These are phyloP conservation scores for Tetracladium marchalianum DNA, from an alignment of 495 filamentous ascomycete genomes.

Conservation along the genomic window DNA sequence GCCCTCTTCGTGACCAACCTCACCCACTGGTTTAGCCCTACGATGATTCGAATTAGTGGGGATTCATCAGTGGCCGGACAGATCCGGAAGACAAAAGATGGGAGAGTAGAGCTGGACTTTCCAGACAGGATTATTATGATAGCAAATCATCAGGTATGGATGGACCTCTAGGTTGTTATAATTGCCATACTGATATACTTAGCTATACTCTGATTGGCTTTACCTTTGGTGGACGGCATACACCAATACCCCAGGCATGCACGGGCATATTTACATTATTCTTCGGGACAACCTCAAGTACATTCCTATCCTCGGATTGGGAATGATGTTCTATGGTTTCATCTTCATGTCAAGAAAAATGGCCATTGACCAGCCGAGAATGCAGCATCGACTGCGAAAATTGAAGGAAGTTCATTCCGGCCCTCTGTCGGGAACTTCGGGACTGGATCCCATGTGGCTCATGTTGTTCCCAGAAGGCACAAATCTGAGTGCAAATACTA, in stretches of 20 bases:
- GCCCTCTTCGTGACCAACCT: conserved; percentile 63
- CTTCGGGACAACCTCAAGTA: conserved; percentile 73
- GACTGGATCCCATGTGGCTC: conserved; percentile 73
- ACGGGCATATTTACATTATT: conserved; percentile 80
- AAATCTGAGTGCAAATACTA: conserved; percentile 58
- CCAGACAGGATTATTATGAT: conserved; percentile 71
- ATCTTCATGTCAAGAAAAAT: conserved; percentile 79
- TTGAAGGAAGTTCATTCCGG: conserved; percentile 46
- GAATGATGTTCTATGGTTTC: conserved; percentile 77
- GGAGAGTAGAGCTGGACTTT: conserved; percentile 60
- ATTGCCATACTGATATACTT: conserved; percentile 3
- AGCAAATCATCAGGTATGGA: conserved; percentile 66
- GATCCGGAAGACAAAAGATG: conserved; percentile 52
- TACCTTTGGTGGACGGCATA: conserved; percentile 87
- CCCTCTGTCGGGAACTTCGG: conserved; percentile 38
- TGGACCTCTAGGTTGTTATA: conserved; percentile 1
- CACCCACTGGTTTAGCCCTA: conserved; percentile 77
- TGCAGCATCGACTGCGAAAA: conserved; percentile 58
- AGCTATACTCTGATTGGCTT: conserved; percentile 78
- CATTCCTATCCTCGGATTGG: conserved; percentile 64
- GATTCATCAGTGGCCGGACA: conserved; percentile 63
- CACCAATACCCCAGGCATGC: conserved; percentile 52
- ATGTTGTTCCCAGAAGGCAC: conserved; percentile 80
- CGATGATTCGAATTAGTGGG: conserved; percentile 63
- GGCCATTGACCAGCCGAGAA: conserved; percentile 62